Evolutionary conservation across 2,329 filamentous ascomycete species (phyloP).

Genomic region (Plectosphaerella sp.): DNA sequence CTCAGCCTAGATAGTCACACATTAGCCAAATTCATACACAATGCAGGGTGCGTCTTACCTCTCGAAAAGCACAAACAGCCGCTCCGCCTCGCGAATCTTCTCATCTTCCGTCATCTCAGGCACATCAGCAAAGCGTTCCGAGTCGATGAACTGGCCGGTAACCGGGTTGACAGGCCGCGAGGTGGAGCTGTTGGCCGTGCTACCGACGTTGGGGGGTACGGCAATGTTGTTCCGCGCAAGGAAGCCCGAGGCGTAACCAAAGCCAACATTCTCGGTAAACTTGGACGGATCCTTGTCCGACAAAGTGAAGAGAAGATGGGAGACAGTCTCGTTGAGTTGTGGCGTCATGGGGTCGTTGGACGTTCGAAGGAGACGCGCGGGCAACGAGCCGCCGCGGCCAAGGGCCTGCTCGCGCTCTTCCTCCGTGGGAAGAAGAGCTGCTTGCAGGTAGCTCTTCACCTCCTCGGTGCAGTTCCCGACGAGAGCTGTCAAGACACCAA

Average conservation of each 20-base stretch:
- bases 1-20: conserved; percentile 49
- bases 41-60: conserved; percentile 43
- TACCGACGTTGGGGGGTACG: conserved; percentile 61
- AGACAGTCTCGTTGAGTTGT: conserved; percentile 69
- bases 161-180: conserved; percentile 67
- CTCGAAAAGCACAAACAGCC: conserved; percentile 86
- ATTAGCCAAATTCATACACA: conserved; percentile 2
- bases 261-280: conserved; percentile 89
- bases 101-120: conserved; percentile 86
- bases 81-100: conserved; percentile 87
- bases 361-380: conserved; percentile 72
- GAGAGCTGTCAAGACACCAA: conserved; percentile 70
- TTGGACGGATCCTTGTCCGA: conserved; percentile 74
- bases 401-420: conserved; percentile 73
- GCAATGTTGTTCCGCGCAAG: conserved; percentile 79
- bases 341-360: conserved; percentile 70
- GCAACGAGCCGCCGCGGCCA: conserved; percentile 68
- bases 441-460: conserved; percentile 59
- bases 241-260: conserved; percentile 89
- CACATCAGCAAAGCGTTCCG: conserved; percentile 53
- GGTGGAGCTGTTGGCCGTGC: conserved; percentile 19
- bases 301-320: conserved; percentile 78
- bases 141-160: conserved; percentile 76
- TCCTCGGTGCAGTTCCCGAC: conserved; percentile 62
- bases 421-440: conserved; percentile 68